Evolutionary conservation across 805 yeast genomes (phyloP), one percentile per base, ranked within the genome.

Genomic region (Starmerella apis): DNA sequence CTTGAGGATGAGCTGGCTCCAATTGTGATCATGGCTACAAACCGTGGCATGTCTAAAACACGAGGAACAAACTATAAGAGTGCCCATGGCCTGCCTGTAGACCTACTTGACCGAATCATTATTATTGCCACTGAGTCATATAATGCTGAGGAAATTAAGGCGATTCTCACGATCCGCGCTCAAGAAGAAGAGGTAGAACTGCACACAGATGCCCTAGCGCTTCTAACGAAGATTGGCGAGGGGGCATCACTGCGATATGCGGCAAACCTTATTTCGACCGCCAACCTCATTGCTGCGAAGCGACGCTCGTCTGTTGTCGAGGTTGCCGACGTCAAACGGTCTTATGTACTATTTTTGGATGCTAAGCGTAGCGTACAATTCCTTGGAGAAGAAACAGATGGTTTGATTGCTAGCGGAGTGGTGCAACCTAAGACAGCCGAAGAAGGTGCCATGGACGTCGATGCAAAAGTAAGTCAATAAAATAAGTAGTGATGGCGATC

Each of bases 11-110:
- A 87, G 54, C 83, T 92, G 66, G 85, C 97, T 14, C 99, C 99
- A 32, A 86, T 92, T 63, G 96, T 92, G 37, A 84, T 92, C 56
- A 85, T 92, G 94, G 99, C 99, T 41, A 88, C 99, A 23, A 92
- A 92, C 70, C 78, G 96, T 66, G 99, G 99, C 48, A 75, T 90
- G 51, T 78, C 95, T n/a, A 81, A 77, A 53, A 87, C 95, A 22
- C 78, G 96, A 62, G 98, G 99, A 47, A 86, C 97, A 27, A 81
- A 79, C 63, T 86, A 86, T 71, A 83, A 81, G 67, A 83, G 96
- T 1, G 96, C 98, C 20, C 99, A 92, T 66, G 99, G 99, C n/a
- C 73, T 92, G 52, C 98, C 99, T 38, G 75, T 84, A 52, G 99
- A 92, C 72, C 73, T 92, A 61, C 79, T 92, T 60, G 99, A 92